Percentiles rank a stretch among this genome's conserved stretches.
phyloP scores from a whole-genome alignment of 2,329 filamentous ascomycete genomes.

The Cordyceps javanica region DNA sequence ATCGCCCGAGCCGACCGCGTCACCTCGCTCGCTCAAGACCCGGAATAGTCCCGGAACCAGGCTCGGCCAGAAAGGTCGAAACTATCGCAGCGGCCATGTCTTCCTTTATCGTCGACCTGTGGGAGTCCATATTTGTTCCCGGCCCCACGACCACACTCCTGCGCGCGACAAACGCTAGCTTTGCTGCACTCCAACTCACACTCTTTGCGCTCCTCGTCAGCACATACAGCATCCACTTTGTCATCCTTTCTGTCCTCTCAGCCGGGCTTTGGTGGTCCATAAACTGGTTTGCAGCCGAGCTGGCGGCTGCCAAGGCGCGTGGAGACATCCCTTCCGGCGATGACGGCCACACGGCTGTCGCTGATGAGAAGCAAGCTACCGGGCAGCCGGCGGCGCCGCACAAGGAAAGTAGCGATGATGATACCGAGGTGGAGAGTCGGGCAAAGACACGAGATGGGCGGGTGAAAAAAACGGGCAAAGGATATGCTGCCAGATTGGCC shows the following conservation, averaged over 20 bases:
- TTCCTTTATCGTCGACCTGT: conserved; percentile 66
- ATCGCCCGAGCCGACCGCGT: neutral
- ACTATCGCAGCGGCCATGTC: conserved; percentile 38
- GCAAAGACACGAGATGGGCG: conserved; percentile 16
- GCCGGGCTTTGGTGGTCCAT: conserved; percentile 86
- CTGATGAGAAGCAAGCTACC: neutral
- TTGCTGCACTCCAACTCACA: conserved; percentile 76
- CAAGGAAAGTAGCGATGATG: conserved; percentile 32
- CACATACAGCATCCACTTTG: conserved; percentile 85
- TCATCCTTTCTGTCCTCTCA: conserved; percentile 71
- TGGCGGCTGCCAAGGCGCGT: conserved; percentile 36
- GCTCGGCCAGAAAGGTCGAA: neutral
- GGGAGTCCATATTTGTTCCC: conserved; percentile 88
- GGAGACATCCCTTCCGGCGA: conserved; percentile 22
- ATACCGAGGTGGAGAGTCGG: conserved; percentile 40
- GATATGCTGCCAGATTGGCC: conserved; percentile 13
- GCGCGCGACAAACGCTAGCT: conserved; percentile 82
- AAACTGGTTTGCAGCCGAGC: conserved; percentile 88
- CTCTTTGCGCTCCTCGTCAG: conserved; percentile 69
- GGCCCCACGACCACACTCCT: conserved; percentile 85
- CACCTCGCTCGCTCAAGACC: neutral
- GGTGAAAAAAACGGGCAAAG: conserved; percentile 14
- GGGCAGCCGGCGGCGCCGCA: conserved; percentile 11
- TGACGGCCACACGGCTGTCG: neutral
- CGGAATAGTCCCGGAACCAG: neutral